Conservation (phyloP, 371 early-diverging fungal genomes). For the Coemansia sp. region DNA sequence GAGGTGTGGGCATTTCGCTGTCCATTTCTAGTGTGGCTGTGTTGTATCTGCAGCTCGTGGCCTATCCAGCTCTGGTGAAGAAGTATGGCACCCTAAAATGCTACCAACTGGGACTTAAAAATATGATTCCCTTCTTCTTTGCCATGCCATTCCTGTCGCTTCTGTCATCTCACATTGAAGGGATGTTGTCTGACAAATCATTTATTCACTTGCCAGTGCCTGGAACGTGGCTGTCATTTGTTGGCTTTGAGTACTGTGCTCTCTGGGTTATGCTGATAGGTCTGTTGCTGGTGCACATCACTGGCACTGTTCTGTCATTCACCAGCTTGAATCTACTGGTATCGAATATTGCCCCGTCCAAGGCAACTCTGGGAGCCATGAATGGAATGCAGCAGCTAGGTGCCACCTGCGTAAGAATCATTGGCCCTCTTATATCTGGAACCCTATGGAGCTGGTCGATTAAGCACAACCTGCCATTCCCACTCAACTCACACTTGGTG, state of each 20-base stretch:
- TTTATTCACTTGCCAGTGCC: neutral
- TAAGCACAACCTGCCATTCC: constrained; percentile 27
- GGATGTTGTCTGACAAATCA: neutral
- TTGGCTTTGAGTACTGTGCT: neutral
- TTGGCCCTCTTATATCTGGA: constrained; percentile 40
- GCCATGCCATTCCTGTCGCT: constrained; percentile 51
- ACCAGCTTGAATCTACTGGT: constrained; percentile 44
- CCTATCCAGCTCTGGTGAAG: constrained; percentile 55
- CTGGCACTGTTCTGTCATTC: constrained; percentile 14
- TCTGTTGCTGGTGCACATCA: constrained; percentile 17
- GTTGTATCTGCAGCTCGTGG: constrained; percentile 56
- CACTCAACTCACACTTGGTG: constrained; percentile 43
- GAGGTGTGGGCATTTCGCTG: constrained; percentile 58
- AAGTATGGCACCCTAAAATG: constrained; percentile 54
- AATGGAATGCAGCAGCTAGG: constrained; percentile 47
- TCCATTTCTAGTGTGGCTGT: constrained; percentile 56
- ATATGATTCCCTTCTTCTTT: constrained; percentile 52
- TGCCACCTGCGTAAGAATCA: constrained; percentile 17
- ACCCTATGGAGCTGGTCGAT: constrained; percentile 41
- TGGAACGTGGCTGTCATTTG: neutral
- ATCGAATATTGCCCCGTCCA: constrained; percentile 39
- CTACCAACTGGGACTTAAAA: constrained; percentile 53
- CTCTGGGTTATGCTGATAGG: constrained; percentile 29
- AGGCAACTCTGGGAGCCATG: constrained; percentile 38
- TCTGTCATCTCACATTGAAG: constrained; percentile 6